Conservation (phyloP, 116 monocot species). For the Zostera marina region DNA sequence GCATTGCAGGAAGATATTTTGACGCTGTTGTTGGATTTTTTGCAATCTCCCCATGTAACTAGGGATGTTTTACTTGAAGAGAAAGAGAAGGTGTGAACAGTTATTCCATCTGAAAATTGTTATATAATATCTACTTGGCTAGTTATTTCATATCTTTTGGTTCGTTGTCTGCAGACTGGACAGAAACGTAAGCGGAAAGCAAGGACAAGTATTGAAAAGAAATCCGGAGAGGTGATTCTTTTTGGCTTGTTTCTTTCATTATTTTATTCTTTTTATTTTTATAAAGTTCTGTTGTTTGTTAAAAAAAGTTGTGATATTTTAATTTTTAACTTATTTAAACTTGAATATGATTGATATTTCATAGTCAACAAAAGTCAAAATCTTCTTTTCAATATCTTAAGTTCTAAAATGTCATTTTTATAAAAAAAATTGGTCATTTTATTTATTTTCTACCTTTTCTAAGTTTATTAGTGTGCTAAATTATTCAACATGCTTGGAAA, state of each 20-base stretch:
- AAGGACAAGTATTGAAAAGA: constrained; percentile 9
- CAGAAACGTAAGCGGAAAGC: constrained; percentile 31
- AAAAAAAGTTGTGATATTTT: neutral
- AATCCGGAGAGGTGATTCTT: constrained; percentile 11
- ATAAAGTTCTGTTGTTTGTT: neutral
- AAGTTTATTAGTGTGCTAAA: too few species aligned
- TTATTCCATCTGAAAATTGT: neutral
- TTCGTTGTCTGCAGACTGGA: constrained; percentile 21
- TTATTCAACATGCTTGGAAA: too few species aligned
- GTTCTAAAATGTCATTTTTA: too few species aligned
- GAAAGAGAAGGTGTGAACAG: constrained; percentile 12
- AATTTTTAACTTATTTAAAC: too few species aligned
- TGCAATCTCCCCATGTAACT: constrained; percentile 63
- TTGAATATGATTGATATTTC: too few species aligned
- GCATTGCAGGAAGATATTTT: constrained; percentile 54
- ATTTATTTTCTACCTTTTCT: too few species aligned
- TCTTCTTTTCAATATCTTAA: too few species aligned
- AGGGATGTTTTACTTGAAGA: constrained; percentile 75
- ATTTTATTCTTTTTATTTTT: neutral
- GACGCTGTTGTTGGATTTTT: constrained; percentile 53
- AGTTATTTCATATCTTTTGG: neutral
- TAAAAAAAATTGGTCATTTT: too few species aligned
- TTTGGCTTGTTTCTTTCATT: neutral
- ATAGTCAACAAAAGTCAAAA: too few species aligned
- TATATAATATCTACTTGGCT: neutral